Evolutionary conservation across 768 basidiomycete genomes (phyloP).

Genomic region (Multifurca ochricompacta): DNA sequence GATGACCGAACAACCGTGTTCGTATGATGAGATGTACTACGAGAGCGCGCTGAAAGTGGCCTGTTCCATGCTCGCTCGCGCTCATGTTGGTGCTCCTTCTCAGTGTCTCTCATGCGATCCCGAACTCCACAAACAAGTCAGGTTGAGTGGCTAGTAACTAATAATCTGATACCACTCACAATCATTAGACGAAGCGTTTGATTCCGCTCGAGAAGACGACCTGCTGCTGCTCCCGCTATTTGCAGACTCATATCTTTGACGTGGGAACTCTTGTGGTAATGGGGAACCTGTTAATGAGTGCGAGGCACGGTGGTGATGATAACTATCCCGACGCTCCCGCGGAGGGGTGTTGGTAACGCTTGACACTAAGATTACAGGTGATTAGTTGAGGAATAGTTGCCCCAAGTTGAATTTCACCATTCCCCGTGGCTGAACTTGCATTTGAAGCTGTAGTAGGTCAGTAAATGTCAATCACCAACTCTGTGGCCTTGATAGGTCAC

Average conservation of each 20-base stretch:
- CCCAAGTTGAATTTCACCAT: neutral
- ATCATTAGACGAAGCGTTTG: slow-evolving; percentile 16
- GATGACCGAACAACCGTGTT: slow-evolving; percentile 28
- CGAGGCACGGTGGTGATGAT: slow-evolving; percentile 22
- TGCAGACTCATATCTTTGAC: slow-evolving; percentile 5
- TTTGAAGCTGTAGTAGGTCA: neutral
- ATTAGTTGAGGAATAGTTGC: neutral
- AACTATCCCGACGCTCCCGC: slow-evolving; percentile 15
- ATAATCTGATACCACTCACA: slow-evolving; percentile 9
- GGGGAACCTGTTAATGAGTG: slow-evolving; percentile 20
- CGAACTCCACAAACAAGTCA: slow-evolving; percentile 20
- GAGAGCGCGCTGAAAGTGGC: slow-evolving; percentile 31
- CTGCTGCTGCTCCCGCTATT: slow-evolving; percentile 16
- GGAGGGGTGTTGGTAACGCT: slow-evolving; percentile 10
- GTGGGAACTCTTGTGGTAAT: slow-evolving; percentile 16
- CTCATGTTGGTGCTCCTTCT: slow-evolving; percentile 31
- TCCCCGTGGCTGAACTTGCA: neutral
- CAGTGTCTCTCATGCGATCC: slow-evolving; percentile 26
- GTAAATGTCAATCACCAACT: neutral
- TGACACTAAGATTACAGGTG: neutral
- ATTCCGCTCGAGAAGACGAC: slow-evolving; percentile 13
- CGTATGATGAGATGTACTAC: slow-evolving; percentile 31
- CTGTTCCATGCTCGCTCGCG: slow-evolving; percentile 47
- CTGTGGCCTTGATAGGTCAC: neutral
- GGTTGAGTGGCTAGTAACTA: neutral